These are phyloP conservation scores for Cladosporium sp. DNA, from an alignment of 2,329 filamentous ascomycete genomes.

Conservation along the genomic window DNA sequence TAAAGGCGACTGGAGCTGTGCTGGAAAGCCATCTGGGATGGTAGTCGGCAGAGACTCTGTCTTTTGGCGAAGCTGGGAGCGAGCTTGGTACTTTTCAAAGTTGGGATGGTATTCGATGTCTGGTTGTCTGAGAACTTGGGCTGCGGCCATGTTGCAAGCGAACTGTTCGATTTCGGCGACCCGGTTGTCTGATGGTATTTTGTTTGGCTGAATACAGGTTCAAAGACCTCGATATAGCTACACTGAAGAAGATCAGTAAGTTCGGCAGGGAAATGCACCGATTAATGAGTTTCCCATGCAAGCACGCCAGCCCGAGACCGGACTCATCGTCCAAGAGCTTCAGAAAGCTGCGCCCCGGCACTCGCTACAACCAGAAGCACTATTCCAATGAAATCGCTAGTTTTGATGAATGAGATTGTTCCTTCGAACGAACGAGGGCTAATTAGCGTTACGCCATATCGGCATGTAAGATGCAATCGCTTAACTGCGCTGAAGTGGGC, in stretches of 20 bases:
- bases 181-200: no score
- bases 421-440: neutral
- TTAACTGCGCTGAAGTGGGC: constrained; percentile 1
- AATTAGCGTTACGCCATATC: neutral
- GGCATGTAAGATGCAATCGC: constrained; percentile 6
- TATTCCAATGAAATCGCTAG: no score
- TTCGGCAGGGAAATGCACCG: no score
- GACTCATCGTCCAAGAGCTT: no score
- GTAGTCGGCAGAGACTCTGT: constrained; percentile 35
- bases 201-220: no score
- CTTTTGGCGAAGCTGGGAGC: constrained; percentile 43
- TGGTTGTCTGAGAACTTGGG: constrained; percentile 38
- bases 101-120: constrained; percentile 57
- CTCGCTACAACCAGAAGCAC: no score
- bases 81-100: constrained; percentile 49
- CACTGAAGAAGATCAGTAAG: no score
- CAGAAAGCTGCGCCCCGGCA: no score
- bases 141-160: neutral
- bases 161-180: neutral
- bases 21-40: constrained; percentile 50
- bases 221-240: no score
- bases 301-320: no score
- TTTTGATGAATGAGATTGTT: no score
- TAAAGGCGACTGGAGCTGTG: constrained; percentile 44
- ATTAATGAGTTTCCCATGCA: no score